phyloP scores from a whole-genome alignment of 139 green algal species.

The Chlorella vulgaris region DNA sequence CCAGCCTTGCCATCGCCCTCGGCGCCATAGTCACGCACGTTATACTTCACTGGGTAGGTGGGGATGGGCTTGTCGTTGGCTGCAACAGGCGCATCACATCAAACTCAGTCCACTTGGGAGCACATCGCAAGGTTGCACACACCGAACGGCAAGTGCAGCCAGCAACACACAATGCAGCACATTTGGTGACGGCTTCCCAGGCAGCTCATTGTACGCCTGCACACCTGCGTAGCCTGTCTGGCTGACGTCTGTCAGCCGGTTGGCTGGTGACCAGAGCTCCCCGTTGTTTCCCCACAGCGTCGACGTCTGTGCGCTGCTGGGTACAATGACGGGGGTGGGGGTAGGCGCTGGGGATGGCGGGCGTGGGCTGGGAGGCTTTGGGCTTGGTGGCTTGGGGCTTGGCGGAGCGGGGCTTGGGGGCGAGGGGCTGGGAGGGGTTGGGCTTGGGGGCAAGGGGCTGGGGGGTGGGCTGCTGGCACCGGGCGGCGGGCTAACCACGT shows the following conservation, averaged over 20 bases:
- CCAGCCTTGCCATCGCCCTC: conserved; percentile 10
- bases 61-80: conserved; percentile 7
- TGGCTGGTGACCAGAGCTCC: neutral
- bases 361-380: neutral
- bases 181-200: neutral
- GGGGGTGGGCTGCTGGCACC: neutral
- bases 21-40: conserved; percentile 8
- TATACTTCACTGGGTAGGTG: neutral
- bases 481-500: neutral
- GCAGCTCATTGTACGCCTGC: neutral
- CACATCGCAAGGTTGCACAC: too few species aligned
- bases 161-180: neutral
- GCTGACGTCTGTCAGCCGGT: conserved; percentile 6
- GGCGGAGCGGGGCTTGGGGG: neutral
- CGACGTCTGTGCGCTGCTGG: neutral
- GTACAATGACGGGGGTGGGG: neutral
- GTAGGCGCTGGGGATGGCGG: neutral
- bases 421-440: neutral
- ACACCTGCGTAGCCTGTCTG: conserved; percentile 16
- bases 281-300: conserved; percentile 10
- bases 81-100: neutral
- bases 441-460: neutral
- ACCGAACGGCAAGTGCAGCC: neutral
- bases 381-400: neutral
- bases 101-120: neutral